phyloP scores from a whole-genome alignment of 2,329 filamentous ascomycete genomes.

The Penicillium sclerotigenum region DNA sequence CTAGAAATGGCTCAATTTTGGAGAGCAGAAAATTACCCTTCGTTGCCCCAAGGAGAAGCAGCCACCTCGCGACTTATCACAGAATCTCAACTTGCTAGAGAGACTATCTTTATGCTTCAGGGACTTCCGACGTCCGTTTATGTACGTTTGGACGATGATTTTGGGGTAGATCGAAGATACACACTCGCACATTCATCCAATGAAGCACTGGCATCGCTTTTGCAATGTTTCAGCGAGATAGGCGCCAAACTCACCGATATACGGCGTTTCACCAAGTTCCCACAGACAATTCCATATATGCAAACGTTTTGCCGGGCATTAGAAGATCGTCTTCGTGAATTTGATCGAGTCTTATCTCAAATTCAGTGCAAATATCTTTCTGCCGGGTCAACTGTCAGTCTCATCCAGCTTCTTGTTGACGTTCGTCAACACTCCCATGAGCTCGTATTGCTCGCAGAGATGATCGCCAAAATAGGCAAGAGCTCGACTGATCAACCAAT shows the following conservation, averaged over 20 bases:
- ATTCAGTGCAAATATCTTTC: constrained; percentile 62
- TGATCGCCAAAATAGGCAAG: constrained; percentile 58
- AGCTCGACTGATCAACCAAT: constrained; percentile 54
- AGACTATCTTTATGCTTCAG: constrained; percentile 80
- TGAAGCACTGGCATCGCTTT: constrained; percentile 30
- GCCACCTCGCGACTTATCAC: constrained; percentile 48
- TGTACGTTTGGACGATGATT: constrained; percentile 33
- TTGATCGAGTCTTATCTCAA: constrained; percentile 58
- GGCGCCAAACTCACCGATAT: constrained; percentile 50
- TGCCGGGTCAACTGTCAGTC: constrained; percentile 59
- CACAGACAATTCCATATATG: constrained; percentile 57
- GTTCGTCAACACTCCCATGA: constrained; percentile 54
- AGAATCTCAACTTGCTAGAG: constrained; percentile 71
- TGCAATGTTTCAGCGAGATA: constrained; percentile 46
- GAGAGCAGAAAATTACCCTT: constrained; percentile 31
- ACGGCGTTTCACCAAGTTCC: constrained; percentile 47
- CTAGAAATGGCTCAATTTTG: constrained; percentile 51
- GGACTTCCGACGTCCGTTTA: constrained; percentile 76
- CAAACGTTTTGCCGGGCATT: constrained; percentile 70
- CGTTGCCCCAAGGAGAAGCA: constrained; percentile 12
- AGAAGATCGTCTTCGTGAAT: constrained; percentile 52
- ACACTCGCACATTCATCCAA: constrained; percentile 34
- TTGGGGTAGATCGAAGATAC: constrained; percentile 42
- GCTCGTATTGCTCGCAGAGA: constrained; percentile 58
- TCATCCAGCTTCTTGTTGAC: constrained; percentile 61